Percentiles rank a stretch among this genome's conserved stretches.
Conservation (phyloP, 176 grass and related monocot species). For the Alopecurus myosuroides region DNA sequence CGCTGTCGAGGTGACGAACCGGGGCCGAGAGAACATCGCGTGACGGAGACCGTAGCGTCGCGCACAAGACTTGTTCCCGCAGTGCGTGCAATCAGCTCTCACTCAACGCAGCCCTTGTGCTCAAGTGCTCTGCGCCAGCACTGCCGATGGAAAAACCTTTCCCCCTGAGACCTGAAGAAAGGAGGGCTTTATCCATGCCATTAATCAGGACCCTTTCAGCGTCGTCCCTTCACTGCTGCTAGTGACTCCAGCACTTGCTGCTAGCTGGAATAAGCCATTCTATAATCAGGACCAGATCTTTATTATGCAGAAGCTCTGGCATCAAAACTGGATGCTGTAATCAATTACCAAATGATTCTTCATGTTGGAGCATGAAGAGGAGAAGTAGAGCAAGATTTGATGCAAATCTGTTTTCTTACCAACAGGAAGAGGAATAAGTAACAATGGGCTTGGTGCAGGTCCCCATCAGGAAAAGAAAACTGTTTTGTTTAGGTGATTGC, state of each 20-base stretch:
- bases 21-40: background rate
- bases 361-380: constrained; percentile 22
- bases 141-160: constrained; percentile 7
- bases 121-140: background rate
- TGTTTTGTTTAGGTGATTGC: constrained; percentile 20
- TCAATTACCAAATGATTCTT: constrained; percentile 5
- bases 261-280: constrained; percentile 28
- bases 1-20: background rate
- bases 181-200: constrained; percentile 7
- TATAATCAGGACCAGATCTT: constrained; percentile 29
- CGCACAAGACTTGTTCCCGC: background rate
- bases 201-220: constrained; percentile 17
- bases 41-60: no score
- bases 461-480: constrained; percentile 29
- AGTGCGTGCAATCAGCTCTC: constrained; percentile 19
- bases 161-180: background rate
- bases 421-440: constrained; percentile 22
- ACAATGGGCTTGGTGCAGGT: constrained; percentile 36
- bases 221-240: constrained; percentile 35
- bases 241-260: constrained; percentile 46
- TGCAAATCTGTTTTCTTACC: constrained; percentile 34
- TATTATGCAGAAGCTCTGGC: constrained; percentile 21
- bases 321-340: constrained; percentile 20
- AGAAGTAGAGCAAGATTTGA: constrained; percentile 22
- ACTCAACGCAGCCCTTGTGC: background rate